phyloP scores from a whole-genome alignment of 164 flowering plant genomes.

The Sextonia rubra region DNA sequence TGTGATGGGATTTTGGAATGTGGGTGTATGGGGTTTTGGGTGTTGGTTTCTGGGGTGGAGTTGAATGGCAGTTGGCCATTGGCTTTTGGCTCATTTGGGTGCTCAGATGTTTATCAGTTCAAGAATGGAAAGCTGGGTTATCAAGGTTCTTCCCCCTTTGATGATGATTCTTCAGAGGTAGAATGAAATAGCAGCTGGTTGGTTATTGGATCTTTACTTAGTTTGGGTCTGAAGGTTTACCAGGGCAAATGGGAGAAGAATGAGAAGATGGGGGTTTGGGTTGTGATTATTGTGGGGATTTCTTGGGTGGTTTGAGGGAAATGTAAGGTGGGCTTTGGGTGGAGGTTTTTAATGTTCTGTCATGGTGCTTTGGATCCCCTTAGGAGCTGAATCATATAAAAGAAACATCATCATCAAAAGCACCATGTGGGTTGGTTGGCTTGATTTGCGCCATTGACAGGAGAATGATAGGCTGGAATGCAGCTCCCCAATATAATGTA shows the following conservation, averaged over 20 bases:
- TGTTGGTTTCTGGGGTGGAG: not conserved
- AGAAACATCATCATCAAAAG: constrained; percentile 9
- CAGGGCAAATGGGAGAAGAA: not conserved
- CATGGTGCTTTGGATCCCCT: constrained; percentile 17
- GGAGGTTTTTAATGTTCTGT: constrained; percentile 1
- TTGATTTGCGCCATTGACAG: constrained; percentile 51
- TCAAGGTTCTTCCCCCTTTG: too few relatives aligned
- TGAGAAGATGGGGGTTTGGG: not conserved
- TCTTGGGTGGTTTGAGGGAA: not conserved
- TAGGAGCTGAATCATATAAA: constrained; percentile 15
- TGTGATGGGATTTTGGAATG: not conserved
- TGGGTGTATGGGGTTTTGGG: constrained; percentile 5
- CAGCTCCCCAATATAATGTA: constrained; percentile 4
- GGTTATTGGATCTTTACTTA: not conserved
- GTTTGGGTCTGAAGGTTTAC: not conserved
- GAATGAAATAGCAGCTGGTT: constrained; percentile 1
- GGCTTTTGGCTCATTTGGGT: constrained; percentile 1
- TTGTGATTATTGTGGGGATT: not conserved
- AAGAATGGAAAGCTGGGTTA: not conserved
- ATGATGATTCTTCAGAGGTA: not conserved
- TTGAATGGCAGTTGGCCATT: not conserved
- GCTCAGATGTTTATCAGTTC: not conserved
- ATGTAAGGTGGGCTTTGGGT: not conserved
- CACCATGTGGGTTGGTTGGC: constrained; percentile 22
- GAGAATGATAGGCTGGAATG: constrained; percentile 1